Evolutionary conservation across 75 land plant species (phyloP).

Genomic region (Picea glauca): DNA sequence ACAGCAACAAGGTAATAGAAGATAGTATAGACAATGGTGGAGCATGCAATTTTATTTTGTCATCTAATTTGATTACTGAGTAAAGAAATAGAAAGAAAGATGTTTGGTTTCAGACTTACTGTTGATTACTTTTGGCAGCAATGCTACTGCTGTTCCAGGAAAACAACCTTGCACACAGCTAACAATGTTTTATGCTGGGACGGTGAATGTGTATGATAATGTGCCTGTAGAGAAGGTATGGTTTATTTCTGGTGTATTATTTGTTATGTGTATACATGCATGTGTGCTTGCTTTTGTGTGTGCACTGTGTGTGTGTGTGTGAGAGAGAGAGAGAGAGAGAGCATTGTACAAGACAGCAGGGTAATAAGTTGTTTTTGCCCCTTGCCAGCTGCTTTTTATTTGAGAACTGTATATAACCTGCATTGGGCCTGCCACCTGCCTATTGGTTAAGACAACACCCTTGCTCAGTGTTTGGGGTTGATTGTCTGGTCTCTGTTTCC

Average conservation of each 20-base stretch:
- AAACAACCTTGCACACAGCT: conserved; percentile 15
- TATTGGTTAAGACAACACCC: neutral
- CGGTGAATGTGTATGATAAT: conserved; percentile 27
- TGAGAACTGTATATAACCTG: neutral
- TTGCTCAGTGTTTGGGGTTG: neutral
- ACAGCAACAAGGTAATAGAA: neutral
- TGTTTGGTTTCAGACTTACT: neutral
- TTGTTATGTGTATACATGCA: no score
- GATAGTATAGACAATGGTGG: neutral
- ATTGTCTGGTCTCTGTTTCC: conserved; percentile 7
- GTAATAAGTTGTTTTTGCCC: neutral
- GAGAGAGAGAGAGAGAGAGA: no score
- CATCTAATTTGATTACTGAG: neutral
- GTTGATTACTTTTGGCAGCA: neutral
- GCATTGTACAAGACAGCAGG: neutral
- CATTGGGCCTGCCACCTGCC: neutral
- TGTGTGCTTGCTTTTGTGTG: no score
- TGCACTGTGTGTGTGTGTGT: neutral
- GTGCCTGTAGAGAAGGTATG: conserved; percentile 25
- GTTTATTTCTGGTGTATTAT: no score
- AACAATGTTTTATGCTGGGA: conserved; percentile 29
- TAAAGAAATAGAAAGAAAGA: neutral
- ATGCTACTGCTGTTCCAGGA: neutral
- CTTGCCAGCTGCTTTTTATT: neutral
- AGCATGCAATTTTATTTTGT: neutral